Conservation (phyloP, 75 land plant genomes). For the Picea glauca region DNA sequence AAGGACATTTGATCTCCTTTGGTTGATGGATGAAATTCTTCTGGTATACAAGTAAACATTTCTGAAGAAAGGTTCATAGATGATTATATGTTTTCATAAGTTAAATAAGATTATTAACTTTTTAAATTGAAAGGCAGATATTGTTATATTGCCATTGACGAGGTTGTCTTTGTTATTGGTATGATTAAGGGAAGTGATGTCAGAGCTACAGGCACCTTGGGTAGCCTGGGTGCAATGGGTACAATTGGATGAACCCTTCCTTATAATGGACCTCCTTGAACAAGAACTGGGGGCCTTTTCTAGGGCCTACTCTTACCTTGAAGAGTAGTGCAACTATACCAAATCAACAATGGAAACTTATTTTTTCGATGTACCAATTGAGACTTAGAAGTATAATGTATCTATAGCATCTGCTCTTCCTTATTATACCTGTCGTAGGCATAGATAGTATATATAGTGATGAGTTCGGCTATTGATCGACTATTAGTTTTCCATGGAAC, state of each 20-base stretch:
- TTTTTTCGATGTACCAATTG: conserved; percentile 69
- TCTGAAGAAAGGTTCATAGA: not conserved
- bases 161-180: no score
- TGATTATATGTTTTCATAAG: no score
- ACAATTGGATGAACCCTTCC: conserved; percentile 46
- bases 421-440: no score
- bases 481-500: no score
- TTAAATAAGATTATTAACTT: no score
- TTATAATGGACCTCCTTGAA: conserved; percentile 39
- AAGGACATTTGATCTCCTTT: conserved; percentile 46
- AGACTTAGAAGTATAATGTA: conserved; percentile 50
- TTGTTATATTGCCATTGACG: no score
- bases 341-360: conserved; percentile 65
- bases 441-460: no score
- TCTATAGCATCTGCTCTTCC: not conserved
- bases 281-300: conserved; percentile 52
- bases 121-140: no score
- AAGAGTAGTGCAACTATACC: conserved; percentile 35
- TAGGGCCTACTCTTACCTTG: conserved; percentile 52
- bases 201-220: conserved; percentile 58
- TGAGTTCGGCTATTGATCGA: no score
- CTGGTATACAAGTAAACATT: conserved; percentile 61
- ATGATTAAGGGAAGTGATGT: conserved; percentile 58
- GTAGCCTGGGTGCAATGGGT: conserved; percentile 50
- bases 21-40: conserved; percentile 49